Base-by-base conservation (phyloP, 345 rosid species). In the Brassica cretica region DNA sequence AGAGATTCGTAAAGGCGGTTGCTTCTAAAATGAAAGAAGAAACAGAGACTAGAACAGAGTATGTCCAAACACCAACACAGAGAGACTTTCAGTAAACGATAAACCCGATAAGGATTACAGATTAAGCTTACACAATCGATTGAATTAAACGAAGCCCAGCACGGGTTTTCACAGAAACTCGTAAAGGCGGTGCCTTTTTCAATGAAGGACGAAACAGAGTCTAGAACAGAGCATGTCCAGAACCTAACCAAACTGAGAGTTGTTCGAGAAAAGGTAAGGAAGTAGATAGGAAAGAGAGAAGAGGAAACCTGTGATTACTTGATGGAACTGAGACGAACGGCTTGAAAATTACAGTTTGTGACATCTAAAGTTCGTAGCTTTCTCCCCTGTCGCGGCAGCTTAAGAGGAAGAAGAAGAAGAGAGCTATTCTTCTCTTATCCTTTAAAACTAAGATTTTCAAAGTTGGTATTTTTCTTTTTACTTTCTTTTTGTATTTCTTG, bases 301-400 rank as follows among this genome's bases (percentile, higher is more conserved):
- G 56, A 75, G 56, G 73, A 75, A 80, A 80, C 83, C 83, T 80
- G 72, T 65, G 76, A 80, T 80, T 75, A 75, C 76, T 80, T 80
- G 80, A 75, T 25, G 80, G 83, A 80, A 80, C 76, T 65, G 83
- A 80, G 59, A 80, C 58, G 33, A 80, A 80, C 46, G 83, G 80
- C 68, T 80, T 80, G 49, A 80, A 75, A 15, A 75, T 70, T 65
- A 80, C 80, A 46, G 80, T 32, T 76, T 80, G 83, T 70, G 76
- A 80, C 83, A 80, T 80, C 24, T 80, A 46, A 70, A 80, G 58
- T 64, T 75, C 35, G 73, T 14, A 64, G 72, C 80, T 71, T 60
- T 71, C 63, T 74, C 29, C 71, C 27, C 61, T 35, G 70, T 73
- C 15, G 51, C 61, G 25, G 70, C 29, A 32, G 64, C 21, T 9